These are phyloP conservation scores for Antrodiella citrinella DNA, from an alignment of 768 basidiomycete genomes.

Conservation along the genomic window DNA sequence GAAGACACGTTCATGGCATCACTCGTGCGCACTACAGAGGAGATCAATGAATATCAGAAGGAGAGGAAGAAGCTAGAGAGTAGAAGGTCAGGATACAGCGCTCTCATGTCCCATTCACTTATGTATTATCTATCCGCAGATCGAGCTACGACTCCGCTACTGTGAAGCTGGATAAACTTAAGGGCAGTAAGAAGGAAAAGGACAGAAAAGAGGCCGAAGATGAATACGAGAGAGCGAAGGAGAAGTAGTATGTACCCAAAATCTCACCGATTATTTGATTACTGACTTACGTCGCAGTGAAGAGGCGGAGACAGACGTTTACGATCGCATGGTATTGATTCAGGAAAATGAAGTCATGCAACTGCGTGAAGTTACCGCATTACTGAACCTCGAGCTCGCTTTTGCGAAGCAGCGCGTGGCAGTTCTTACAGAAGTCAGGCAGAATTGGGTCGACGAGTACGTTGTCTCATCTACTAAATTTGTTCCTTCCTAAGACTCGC, in stretches of 20 bases:
- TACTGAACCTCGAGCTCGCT: conserved; percentile 68
- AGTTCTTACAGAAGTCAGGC: conserved; percentile 62
- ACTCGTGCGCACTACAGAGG: conserved; percentile 55
- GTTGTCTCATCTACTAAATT: too few relatives aligned
- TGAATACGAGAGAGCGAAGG: conserved; percentile 61
- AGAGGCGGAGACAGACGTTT: conserved; percentile 79
- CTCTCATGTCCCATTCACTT: too few relatives aligned
- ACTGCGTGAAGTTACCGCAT: conserved; percentile 56
- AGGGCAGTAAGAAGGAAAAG: conserved; percentile 73
- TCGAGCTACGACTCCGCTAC: conserved; percentile 71
- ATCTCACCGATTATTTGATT: neutral
- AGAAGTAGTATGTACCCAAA: conserved; percentile 64
- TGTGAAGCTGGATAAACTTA: conserved; percentile 59
- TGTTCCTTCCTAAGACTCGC: conserved; percentile 2
- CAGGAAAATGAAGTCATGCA: conserved; percentile 74
- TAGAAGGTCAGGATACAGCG: conserved; percentile 43
- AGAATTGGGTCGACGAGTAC: conserved; percentile 61
- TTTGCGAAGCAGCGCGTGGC: conserved; percentile 68
- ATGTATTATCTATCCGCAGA: conserved; percentile 28
- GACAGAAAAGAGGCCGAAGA: conserved; percentile 72
- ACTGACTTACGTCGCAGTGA: conserved; percentile 41
- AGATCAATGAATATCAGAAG: conserved; percentile 77
- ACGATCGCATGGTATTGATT: conserved; percentile 69
- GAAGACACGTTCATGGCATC: conserved; percentile 67
- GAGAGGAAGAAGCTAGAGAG: conserved; percentile 85